phyloP scores from a whole-genome alignment of 2,329 filamentous ascomycete species.

The Juglanconis sp. region DNA sequence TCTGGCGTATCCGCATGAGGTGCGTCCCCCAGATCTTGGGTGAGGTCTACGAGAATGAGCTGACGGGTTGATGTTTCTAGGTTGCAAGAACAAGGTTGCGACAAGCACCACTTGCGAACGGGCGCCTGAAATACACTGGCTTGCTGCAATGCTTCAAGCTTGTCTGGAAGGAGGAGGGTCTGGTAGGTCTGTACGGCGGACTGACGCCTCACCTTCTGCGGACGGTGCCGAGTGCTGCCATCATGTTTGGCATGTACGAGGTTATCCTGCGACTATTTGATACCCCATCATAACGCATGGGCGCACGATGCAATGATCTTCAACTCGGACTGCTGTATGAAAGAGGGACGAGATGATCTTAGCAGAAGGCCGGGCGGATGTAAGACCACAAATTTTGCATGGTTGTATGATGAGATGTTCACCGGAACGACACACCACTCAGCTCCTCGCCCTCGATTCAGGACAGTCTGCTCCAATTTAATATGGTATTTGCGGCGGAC shows the following conservation, averaged over 20 bases:
- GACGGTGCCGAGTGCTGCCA: constrained; percentile 86
- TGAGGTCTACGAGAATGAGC: not conserved
- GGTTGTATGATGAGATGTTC: not conserved
- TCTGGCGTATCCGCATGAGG: constrained; percentile 89
- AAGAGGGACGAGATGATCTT: not conserved
- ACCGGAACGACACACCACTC: not conserved
- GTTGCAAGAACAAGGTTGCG: constrained; percentile 80
- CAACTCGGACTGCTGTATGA: no score
- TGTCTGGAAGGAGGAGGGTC: constrained; percentile 83
- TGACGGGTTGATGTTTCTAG: constrained; percentile 33
- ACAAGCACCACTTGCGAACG: constrained; percentile 73
- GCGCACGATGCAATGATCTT: not conserved
- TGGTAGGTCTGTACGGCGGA: constrained; percentile 83
- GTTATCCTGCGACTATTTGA: constrained; percentile 50
- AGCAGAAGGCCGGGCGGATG: not conserved
- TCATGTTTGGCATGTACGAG: constrained; percentile 92
- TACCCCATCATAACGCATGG: constrained; percentile 20
- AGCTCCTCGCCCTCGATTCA: not conserved
- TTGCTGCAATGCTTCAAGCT: constrained; percentile 84
- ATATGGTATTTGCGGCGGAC: not conserved
- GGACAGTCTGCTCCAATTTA: not conserved
- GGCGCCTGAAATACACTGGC: constrained; percentile 80
- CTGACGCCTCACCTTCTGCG: constrained; percentile 88
- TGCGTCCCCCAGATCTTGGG: constrained; percentile 33
- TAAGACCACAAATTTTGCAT: not conserved